Percentiles rank a stretch among this genome's conserved stretches.
Conservation (phyloP, 2,329 filamentous ascomycete species). For the Penicillium sp. region DNA sequence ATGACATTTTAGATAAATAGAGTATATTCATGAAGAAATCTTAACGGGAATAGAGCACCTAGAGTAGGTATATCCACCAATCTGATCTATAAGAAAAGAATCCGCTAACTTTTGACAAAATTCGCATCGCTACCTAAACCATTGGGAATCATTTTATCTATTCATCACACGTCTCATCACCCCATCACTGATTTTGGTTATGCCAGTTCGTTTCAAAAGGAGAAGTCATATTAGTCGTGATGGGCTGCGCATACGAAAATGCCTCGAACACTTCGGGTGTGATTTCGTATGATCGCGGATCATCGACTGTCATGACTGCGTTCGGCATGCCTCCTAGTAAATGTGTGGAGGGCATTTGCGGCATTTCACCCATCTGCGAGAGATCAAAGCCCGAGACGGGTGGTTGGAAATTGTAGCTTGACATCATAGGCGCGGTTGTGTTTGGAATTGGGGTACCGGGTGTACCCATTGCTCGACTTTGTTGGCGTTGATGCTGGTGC, state of each 20-base stretch:
- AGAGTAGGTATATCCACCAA: background rate
- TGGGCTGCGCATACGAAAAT: constrained; percentile 46
- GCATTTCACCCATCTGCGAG: constrained; percentile 22
- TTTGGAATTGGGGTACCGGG: constrained; percentile 15
- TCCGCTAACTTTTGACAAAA: constrained; percentile 1
- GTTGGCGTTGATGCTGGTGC: constrained; percentile 16
- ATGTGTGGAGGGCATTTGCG: constrained; percentile 30
- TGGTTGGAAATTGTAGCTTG: constrained; percentile 26
- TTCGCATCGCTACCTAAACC: constrained; percentile 1
- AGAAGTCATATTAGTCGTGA: constrained; percentile 43
- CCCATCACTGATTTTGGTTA: constrained; percentile 9
- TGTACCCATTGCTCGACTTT: constrained; percentile 16
- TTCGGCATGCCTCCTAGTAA: constrained; percentile 34
- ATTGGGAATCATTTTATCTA: constrained; percentile 13
- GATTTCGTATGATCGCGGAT: constrained; percentile 41
- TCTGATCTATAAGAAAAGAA: background rate
- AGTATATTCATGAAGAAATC: background rate
- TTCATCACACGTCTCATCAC: background rate
- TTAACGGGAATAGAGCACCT: background rate
- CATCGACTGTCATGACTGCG: constrained; percentile 39
- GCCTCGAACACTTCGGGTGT: constrained; percentile 47
- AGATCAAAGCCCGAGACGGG: constrained; percentile 24
- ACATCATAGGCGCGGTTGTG: constrained; percentile 14
- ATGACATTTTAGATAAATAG: background rate
- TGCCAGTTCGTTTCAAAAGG: constrained; percentile 31